These are phyloP conservation scores for Chlorella sp. DNA, from an alignment of 139 green algal genomes.

Conservation along the genomic window DNA sequence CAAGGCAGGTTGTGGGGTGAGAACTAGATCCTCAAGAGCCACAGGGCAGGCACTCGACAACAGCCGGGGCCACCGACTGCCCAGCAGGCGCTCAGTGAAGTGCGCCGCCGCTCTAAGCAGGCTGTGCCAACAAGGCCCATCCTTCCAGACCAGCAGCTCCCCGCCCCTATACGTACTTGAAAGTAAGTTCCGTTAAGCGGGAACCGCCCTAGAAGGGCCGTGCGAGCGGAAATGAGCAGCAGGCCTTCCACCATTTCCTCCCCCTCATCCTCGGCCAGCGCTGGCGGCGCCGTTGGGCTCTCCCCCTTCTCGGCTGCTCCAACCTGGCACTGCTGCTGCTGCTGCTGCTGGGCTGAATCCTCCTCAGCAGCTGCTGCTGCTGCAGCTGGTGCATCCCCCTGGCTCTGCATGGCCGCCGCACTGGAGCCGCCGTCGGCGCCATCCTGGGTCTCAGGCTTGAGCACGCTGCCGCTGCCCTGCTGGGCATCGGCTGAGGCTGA, in stretches of 20 bases:
- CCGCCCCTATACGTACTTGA: no score
- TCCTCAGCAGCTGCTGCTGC: background rate
- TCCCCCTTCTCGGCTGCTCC: background rate
- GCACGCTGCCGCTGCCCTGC: no score
- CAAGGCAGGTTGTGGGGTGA: background rate
- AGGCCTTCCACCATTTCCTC: conserved; percentile 39
- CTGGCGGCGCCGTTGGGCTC: background rate
- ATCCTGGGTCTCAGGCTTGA: no score
- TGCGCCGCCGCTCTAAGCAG: no score
- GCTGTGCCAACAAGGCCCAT: no score
- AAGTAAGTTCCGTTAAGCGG: conserved; percentile 91
- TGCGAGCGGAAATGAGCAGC: conserved; percentile 55
- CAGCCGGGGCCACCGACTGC: background rate
- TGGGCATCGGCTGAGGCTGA: no score
- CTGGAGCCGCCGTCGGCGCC: no score
- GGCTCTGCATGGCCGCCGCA: background rate
- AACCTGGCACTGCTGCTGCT: background rate
- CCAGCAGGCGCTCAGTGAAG: no score
- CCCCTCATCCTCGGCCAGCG: background rate
- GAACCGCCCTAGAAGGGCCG: conserved; percentile 67
- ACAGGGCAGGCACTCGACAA: background rate
- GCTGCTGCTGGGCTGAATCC: background rate
- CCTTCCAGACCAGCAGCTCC: no score
- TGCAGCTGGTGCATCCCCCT: background rate
- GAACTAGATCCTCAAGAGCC: background rate